Conservation (phyloP, 2,329 filamentous ascomycete genomes). For the Incumbomyces delicatus region DNA sequence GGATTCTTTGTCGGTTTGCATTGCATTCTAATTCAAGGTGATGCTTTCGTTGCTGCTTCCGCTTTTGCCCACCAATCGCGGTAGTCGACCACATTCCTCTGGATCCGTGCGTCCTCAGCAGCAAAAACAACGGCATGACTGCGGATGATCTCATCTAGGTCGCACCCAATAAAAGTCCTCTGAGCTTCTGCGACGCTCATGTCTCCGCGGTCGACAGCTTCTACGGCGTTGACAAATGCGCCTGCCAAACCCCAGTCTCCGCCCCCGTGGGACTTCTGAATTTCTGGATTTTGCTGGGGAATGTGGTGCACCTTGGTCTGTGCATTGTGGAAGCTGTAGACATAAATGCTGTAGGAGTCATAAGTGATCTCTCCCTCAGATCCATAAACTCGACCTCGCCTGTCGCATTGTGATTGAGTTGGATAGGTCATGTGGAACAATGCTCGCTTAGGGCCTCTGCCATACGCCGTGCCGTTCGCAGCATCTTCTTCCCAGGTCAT, state of each 20-base stretch:
- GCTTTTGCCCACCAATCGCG: constrained; percentile 53
- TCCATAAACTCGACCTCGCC: constrained; percentile 78
- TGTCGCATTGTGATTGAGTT: constrained; percentile 75
- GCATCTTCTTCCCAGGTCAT: constrained; percentile 72
- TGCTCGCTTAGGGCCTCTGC: constrained; percentile 67
- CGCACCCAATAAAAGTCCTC: constrained; percentile 65
- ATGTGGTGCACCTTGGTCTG: constrained; percentile 44
- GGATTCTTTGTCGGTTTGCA: background rate
- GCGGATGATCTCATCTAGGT: constrained; percentile 73
- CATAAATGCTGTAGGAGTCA: constrained; percentile 65
- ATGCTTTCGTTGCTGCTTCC: constrained; percentile 1
- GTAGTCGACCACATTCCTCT: constrained; percentile 65
- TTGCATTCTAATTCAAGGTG: background rate
- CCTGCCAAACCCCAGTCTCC: constrained; percentile 70
- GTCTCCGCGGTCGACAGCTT: constrained; percentile 62
- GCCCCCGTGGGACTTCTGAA: constrained; percentile 56
- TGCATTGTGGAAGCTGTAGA: constrained; percentile 61
- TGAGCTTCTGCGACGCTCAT: constrained; percentile 64
- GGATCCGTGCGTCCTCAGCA: constrained; percentile 72
- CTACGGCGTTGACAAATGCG: constrained; percentile 74
- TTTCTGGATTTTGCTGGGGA: constrained; percentile 51
- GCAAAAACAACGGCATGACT: constrained; percentile 92
- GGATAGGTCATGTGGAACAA: constrained; percentile 91
- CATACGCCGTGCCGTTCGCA: constrained; percentile 18
- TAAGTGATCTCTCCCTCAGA: constrained; percentile 77